Base-by-base conservation (phyloP, 176 grass and related monocot species). In the Phragmites australis region DNA sequence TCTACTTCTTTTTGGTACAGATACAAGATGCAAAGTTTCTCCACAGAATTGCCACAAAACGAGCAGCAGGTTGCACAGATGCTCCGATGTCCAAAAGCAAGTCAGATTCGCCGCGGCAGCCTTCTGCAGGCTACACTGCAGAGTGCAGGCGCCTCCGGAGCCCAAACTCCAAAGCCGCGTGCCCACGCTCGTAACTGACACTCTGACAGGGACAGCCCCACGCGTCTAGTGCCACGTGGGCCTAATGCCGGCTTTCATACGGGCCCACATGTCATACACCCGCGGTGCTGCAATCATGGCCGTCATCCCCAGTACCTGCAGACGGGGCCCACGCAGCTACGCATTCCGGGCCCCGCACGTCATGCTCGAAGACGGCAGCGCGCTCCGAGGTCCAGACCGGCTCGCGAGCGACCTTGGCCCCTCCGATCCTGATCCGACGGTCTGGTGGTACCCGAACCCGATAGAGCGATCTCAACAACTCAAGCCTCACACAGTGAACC, bases 381-480 rank as follows among this genome's bases (percentile, higher is more conserved):
- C n/a, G 14, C 6, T 44, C 41, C 74, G 81, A 29, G 43, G 45
- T 51, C 69, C 61, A 16, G 60, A 3, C 42, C 43, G 39, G 64
- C 75, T 18, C 18, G 18, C 50, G 19, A 30, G 47, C 0, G 46
- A 3, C 2, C 39, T 6, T 1, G 0, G 1, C 0, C 71, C 82
- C 34, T 40, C 17, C 5, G 82, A 85, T 89, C 39, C 0, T 1
- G 64, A 89, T 89, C 87, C 0, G 77, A 89, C 70, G 47, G 87
- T 1, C 0, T 0, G 0, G 1, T 40, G n/a, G 70, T 9, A 14
- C 45, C 81, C 63, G n/a, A 9, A 40, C 77, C 77, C 46, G 87
- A 85, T 85, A 85, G 85, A 81, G 82, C 76, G 77, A 81, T 55
- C 58, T 53, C 60, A 17, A 1, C 72, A 43, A 27, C 88, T 82